Conservation (phyloP, 495 filamentous ascomycete genomes). For the Tuber magnatum region DNA sequence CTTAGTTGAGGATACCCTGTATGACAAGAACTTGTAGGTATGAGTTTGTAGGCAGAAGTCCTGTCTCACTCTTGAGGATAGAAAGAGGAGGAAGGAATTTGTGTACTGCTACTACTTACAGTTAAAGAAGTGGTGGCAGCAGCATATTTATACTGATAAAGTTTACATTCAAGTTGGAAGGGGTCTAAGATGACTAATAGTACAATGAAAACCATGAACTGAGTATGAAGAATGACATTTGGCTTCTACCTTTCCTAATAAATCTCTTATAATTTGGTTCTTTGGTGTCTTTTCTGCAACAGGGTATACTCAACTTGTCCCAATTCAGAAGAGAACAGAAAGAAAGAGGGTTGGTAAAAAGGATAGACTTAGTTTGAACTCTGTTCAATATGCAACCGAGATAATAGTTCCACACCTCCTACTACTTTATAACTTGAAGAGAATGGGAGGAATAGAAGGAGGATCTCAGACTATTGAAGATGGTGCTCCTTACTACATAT, state of each 20-base stretch:
- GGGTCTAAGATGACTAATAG: background rate
- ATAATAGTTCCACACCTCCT: constrained; percentile 4
- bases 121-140: too few relatives aligned
- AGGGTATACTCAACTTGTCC: background rate
- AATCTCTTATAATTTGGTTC: background rate
- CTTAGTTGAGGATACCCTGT: too few relatives aligned
- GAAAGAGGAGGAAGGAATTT: too few relatives aligned
- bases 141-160: too few relatives aligned
- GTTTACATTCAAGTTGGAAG: background rate
- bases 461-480: constrained; percentile 8
- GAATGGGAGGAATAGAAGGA: background rate
- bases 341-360: background rate
- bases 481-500: background rate
- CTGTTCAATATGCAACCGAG: constrained; percentile 5
- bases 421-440: constrained; percentile 4
- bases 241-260: background rate
- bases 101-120: too few relatives aligned
- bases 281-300: background rate
- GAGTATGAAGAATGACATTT: background rate
- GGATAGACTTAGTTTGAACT: constrained; percentile 6
- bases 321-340: background rate
- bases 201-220: background rate
- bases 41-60: too few relatives aligned
- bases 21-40: too few relatives aligned
- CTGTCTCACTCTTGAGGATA: too few relatives aligned